Conservation (phyloP, 192 early-diverging fungal genomes). For the Mortierella claussenii region DNA sequence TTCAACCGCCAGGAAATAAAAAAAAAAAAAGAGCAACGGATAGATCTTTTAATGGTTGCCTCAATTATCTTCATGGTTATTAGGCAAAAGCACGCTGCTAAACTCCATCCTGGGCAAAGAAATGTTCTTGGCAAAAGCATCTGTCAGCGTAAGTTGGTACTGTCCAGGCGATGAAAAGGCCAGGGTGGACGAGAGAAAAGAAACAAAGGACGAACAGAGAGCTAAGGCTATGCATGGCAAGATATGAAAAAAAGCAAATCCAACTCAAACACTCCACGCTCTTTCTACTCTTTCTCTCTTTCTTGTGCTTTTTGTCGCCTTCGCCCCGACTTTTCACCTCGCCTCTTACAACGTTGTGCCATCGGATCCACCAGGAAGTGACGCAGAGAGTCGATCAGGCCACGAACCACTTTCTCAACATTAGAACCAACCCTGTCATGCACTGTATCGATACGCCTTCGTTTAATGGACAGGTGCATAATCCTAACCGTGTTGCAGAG, state of each 20-base stretch:
- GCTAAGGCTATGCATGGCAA: no score
- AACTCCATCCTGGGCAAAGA: slow-evolving; percentile 56
- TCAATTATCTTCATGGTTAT: no score
- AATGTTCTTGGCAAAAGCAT: slow-evolving; percentile 55
- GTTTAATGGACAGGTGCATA: slow-evolving; percentile 52
- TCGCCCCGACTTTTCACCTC: no score
- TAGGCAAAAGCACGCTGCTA: slow-evolving; percentile 60
- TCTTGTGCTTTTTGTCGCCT: neutral
- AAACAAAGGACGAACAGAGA: neutral
- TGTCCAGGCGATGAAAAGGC: no score
- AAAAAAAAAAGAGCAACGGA: neutral
- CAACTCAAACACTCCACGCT: neutral
- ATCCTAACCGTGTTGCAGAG: slow-evolving; percentile 31
- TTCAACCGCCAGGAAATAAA: neutral
- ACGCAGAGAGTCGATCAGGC: slow-evolving; percentile 40
- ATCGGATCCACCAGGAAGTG: no score
- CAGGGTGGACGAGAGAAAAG: no score
- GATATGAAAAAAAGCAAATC: no score
- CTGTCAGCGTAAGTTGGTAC: slow-evolving; percentile 55
- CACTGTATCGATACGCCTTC: slow-evolving; percentile 59
- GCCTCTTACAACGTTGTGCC: no score
- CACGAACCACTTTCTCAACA: slow-evolving; percentile 51
- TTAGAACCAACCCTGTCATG: slow-evolving; percentile 45
- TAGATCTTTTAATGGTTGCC: neutral
- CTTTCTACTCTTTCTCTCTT: neutral